phyloP scores from a whole-genome alignment of 1,284 basidiomycete genomes.

The Ganoderma boninense region DNA sequence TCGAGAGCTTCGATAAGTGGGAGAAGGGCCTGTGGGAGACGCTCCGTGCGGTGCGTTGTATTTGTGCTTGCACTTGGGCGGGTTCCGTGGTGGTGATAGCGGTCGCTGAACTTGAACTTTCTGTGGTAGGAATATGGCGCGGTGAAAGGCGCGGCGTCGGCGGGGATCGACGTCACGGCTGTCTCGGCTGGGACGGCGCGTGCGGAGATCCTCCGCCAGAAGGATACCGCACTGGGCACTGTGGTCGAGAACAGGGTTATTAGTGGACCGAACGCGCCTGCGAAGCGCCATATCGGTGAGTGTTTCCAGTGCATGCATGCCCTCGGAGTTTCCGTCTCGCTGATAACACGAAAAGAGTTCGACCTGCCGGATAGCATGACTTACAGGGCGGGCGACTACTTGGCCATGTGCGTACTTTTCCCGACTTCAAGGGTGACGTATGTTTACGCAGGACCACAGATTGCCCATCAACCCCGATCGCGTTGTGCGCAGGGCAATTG shows the following conservation, averaged over 20 bases:
- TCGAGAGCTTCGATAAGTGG: constrained; percentile 57
- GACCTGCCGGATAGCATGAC: constrained; percentile 48
- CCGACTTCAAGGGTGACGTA: too few relatives aligned
- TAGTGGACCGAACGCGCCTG: constrained; percentile 48
- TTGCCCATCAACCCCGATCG: constrained; percentile 52
- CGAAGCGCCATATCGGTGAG: constrained; percentile 51
- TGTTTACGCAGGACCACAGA: constrained; percentile 31
- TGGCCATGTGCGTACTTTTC: constrained; percentile 48
- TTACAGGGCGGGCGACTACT: constrained; percentile 54
- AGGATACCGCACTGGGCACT: constrained; percentile 49
- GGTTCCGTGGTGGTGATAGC: background rate
- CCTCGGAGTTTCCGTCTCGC: background rate
- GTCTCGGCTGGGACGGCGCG: constrained; percentile 47
- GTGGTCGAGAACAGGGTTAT: constrained; percentile 52
- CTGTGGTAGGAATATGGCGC: constrained; percentile 42
- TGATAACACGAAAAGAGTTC: constrained; percentile 40
- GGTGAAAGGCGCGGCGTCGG: constrained; percentile 14
- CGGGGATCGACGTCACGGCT: constrained; percentile 43
- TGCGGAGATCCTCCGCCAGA: constrained; percentile 49
- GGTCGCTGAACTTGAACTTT: background rate
- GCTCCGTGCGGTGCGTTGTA: constrained; percentile 44
- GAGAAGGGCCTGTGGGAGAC: constrained; percentile 51
- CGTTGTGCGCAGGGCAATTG: constrained; percentile 50
- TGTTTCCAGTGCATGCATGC: background rate
- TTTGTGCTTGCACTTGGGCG: background rate